These are phyloP conservation scores for Wolfiporia cocos DNA, from an alignment of 1,284 basidiomycete species.

Conservation along the genomic window DNA sequence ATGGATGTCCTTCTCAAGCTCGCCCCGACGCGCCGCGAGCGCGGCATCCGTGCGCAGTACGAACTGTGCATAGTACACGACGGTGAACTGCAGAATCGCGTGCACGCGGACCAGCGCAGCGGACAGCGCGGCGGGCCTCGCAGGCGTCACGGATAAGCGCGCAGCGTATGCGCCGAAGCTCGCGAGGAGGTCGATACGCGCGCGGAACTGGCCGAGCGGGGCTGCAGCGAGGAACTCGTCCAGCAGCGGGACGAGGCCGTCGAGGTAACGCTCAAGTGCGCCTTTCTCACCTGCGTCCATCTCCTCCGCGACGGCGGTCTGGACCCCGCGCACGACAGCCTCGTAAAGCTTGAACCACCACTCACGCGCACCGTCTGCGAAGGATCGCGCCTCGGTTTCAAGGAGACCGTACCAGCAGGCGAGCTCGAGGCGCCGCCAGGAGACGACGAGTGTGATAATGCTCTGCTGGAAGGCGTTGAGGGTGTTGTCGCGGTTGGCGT, in stretches of 20 bases:
- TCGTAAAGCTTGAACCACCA: constrained; percentile 97
- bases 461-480: constrained; percentile 64
- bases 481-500: constrained; percentile 83
- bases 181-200: constrained; percentile 65
- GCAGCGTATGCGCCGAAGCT: constrained; percentile 56
- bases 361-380: constrained; percentile 58
- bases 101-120: constrained; percentile 41
- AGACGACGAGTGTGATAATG: constrained; percentile 74
- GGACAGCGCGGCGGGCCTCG: constrained; percentile 43
- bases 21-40: constrained; percentile 54
- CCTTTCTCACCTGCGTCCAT: constrained; percentile 19
- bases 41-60: constrained; percentile 40
- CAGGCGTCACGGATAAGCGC: constrained; percentile 20
- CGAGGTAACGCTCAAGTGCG: constrained; percentile 59
- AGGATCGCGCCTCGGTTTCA: constrained; percentile 61
- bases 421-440: constrained; percentile 89
- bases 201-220: constrained; percentile 78
- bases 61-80: constrained; percentile 67
- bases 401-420: constrained; percentile 84
- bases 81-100: constrained; percentile 64
- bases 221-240: constrained; percentile 79
- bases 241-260: constrained; percentile 71
- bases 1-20: constrained; percentile 78
- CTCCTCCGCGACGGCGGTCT: constrained; percentile 36
- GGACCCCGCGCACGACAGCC: constrained; percentile 60